These are phyloP conservation scores for Teratosphaeria destructans DNA, from an alignment of 2,329 filamentous ascomycete genomes.

Conservation along the genomic window DNA sequence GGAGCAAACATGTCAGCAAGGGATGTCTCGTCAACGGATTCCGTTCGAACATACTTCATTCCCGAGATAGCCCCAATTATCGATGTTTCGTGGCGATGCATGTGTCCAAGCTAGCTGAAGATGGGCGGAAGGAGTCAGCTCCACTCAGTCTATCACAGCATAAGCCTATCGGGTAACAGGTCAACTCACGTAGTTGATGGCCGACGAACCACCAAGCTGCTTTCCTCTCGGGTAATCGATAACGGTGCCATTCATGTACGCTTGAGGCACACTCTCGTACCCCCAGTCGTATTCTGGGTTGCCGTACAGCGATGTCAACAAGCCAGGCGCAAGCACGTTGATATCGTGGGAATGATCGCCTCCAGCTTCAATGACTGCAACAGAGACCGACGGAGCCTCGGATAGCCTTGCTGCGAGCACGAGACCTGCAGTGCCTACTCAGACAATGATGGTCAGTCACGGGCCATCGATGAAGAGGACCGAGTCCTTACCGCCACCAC, in stretches of 20 bases:
- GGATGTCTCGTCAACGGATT: neutral
- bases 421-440: conserved; percentile 8
- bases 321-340: conserved; percentile 20
- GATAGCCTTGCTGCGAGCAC: conserved; percentile 14
- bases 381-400: conserved; percentile 9
- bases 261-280: neutral
- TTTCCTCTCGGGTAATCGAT: conserved; percentile 1
- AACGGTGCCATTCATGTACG: neutral
- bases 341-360: conserved; percentile 15
- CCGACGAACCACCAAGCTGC: conserved; percentile 26
- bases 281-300: conserved; percentile 4
- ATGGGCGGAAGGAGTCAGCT: conserved; percentile 28
- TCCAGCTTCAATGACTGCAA: conserved; percentile 27
- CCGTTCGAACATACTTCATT: conserved; percentile 2
- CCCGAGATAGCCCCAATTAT: conserved; percentile 25
- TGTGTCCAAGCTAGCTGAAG: conserved; percentile 24
- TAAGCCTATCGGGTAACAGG: conserved; percentile 2
- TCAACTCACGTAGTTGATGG: conserved; percentile 25
- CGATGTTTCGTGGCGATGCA: conserved; percentile 22
- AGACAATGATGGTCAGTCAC: conserved; percentile 1
- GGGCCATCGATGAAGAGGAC: neutral
- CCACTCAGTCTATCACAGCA: conserved; percentile 12
- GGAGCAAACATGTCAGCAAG: neutral
- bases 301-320: conserved; percentile 8
- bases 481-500: conserved; percentile 3